These are phyloP conservation scores for Psilocybe cubensis DNA, from an alignment of 768 basidiomycete species.

Conservation along the genomic window DNA sequence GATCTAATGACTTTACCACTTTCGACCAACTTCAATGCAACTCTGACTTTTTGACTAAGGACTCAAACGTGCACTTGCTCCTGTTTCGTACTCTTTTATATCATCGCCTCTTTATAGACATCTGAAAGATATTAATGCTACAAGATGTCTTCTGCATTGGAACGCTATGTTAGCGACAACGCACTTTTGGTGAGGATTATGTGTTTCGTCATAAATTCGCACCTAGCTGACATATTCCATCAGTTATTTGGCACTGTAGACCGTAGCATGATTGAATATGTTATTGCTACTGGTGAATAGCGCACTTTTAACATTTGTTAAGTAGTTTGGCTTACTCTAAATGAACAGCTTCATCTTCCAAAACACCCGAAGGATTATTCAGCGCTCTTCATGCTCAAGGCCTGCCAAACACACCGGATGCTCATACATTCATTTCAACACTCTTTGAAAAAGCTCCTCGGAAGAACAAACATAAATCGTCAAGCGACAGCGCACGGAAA, in stretches of 20 bases:
- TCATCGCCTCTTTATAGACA: too few relatives aligned
- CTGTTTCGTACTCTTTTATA: too few relatives aligned
- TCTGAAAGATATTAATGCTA: background rate
- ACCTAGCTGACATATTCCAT: background rate
- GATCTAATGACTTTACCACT: too few relatives aligned
- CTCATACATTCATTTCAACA: constrained; percentile 79
- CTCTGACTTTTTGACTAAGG: too few relatives aligned
- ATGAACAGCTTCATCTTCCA: constrained; percentile 75
- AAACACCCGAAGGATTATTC: constrained; percentile 80
- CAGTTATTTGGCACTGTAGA: constrained; percentile 88
- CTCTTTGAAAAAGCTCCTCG: constrained; percentile 80
- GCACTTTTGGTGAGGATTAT: constrained; percentile 67
- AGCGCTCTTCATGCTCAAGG: constrained; percentile 75
- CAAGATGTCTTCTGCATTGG: constrained; percentile 63
- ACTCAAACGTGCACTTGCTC: too few relatives aligned
- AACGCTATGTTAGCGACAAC: constrained; percentile 81
- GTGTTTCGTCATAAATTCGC: background rate
- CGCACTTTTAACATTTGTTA: background rate
- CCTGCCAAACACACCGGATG: constrained; percentile 78
- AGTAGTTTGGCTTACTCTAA: background rate
- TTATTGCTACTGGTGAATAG: constrained; percentile 77
- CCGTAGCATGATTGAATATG: constrained; percentile 82
- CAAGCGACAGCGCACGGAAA: constrained; percentile 49
- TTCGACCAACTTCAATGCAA: too few relatives aligned
- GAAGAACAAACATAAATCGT: constrained; percentile 70